These are phyloP conservation scores for Sporormia fimetaria DNA, from an alignment of 495 filamentous ascomycete genomes.

Conservation along the genomic window DNA sequence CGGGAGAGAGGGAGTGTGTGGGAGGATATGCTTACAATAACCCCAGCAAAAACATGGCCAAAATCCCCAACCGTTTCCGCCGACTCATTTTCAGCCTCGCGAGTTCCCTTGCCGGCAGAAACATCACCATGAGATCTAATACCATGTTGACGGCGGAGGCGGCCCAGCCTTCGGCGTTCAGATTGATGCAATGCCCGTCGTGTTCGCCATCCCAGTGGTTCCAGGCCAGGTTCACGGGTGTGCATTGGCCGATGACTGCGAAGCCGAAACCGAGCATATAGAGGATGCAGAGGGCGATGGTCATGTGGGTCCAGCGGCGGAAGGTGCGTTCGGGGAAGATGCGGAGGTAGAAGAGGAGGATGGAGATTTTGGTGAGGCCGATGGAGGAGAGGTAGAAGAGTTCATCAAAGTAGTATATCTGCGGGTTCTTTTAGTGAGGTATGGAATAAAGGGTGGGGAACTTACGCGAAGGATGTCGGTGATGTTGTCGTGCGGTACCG, in stretches of 20 bases:
- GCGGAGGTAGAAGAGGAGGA: constrained; percentile 43
- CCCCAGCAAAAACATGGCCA: constrained; percentile 43
- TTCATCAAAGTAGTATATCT: constrained; percentile 24
- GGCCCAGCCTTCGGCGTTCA: constrained; percentile 16
- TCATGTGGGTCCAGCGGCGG: constrained; percentile 23
- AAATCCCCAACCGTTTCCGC: constrained; percentile 40
- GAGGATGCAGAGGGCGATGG: constrained; percentile 30
- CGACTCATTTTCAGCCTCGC: constrained; percentile 34
- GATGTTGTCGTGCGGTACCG: constrained; percentile 21
- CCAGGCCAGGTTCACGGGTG: constrained; percentile 30
- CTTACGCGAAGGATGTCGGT: constrained; percentile 15
- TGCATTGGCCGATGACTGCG: constrained; percentile 36
- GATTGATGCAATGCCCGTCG: constrained; percentile 22
- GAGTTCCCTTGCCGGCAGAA: constrained; percentile 37
- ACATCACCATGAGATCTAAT: constrained; percentile 25
- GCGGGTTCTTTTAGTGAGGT: neutral
- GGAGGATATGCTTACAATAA: constrained; percentile 42
- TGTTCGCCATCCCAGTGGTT: constrained; percentile 23
- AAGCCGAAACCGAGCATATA: constrained; percentile 35
- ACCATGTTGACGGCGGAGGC: constrained; percentile 25
- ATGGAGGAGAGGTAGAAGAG: constrained; percentile 33
- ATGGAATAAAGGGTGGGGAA: neutral
- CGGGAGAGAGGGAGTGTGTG: constrained; percentile 5
- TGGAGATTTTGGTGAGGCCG: constrained; percentile 36
- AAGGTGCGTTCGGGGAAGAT: constrained; percentile 36